A percentile compares a stretch with the other conserved stretches of the same genome.
Evolutionary conservation across 2,329 filamentous ascomycete genomes (phyloP).

Genomic region (Neonectria neomacrospora): DNA sequence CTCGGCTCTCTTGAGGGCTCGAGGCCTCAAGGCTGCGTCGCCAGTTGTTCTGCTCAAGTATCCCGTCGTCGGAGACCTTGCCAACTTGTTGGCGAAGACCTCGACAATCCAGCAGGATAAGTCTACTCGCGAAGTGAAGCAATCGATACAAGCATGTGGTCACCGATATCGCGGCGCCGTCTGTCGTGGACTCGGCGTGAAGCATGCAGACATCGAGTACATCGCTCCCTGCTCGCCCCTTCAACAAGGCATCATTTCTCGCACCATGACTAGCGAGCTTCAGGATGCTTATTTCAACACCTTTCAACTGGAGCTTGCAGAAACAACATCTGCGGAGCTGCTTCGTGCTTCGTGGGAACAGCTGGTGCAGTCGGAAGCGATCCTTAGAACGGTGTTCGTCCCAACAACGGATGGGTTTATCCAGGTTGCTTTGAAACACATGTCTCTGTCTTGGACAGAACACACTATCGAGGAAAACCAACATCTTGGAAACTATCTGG

Average conservation of each 20-base stretch:
- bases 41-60: conserved; percentile 76
- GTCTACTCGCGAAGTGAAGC: conserved; percentile 61
- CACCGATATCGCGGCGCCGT: conserved; percentile 68
- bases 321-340: conserved; percentile 54
- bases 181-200: conserved; percentile 63
- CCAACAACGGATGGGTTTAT: conserved; percentile 79
- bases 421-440: conserved; percentile 71
- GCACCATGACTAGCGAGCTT: conserved; percentile 66
- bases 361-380: conserved; percentile 64
- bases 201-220: conserved; percentile 69
- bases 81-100: conserved; percentile 47
- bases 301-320: conserved; percentile 70
- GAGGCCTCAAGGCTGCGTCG: conserved; percentile 69
- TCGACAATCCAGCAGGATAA: conserved; percentile 29
- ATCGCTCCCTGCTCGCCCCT: conserved; percentile 86
- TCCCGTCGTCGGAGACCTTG: conserved; percentile 61
- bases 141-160: conserved; percentile 70
- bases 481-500: conserved; percentile 49
- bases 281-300: conserved; percentile 78
- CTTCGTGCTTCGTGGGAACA: conserved; percentile 69
- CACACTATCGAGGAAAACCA: conserved; percentile 43
- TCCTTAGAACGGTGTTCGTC: conserved; percentile 79
- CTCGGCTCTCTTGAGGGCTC: conserved; percentile 69
- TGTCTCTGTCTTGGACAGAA: conserved; percentile 57
- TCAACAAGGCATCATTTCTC: conserved; percentile 86